Evolutionary conservation across 2,329 filamentous ascomycete genomes (phyloP), one percentile per base, ranked within the genome.

Genomic region (Fusarium nisikadoi): DNA sequence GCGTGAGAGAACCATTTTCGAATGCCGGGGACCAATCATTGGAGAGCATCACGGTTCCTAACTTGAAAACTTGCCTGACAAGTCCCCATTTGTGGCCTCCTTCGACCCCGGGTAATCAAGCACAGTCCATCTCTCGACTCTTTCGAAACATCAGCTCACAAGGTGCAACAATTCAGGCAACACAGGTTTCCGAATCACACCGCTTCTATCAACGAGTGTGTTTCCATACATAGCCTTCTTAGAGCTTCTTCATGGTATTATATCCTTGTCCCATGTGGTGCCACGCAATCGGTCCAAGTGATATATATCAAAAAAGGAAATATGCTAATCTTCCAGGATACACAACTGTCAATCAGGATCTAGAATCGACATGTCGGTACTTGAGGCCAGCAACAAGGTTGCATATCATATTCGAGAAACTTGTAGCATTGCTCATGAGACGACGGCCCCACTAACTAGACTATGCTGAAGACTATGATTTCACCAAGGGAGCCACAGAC

Each of bases 121-220:
- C 70, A 72, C 66, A 50, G 70, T 57, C 61, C 70, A 59, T 62
- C 70, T 35, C 65, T 70, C 29, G 70, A 53, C 52, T 56, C 60
- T 39, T 42, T 63, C 64, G 35, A 69, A 62, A 66, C 69, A 72
- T 70, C 70, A 58, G 52, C 53, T 65, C 60, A 72, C 36, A 39
- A 53, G 35, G 23, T 33, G 36, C 49, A 68, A 53, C 25, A 52
- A 64, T 39, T 58, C 23, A 43, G 39, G 46, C 56, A 59, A 56
- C 69, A 62, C 50, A 58, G 10, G 35, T 47, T 46, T 47, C 45
- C 17, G 59, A 46, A 52, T 55, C 62, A 72, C 65, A 72, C 70
- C 70, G 70, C 70, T 73, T 63, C 41, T 52, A 45, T 50, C 23
- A 25, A 56, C 31, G 61, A 36, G 16, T n/a, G 58, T 69, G 45